Percentiles rank a stretch among this genome's conserved stretches.
Evolutionary conservation across 306 rosid species (phyloP).

Genomic region (Fragaria vesca): DNA sequence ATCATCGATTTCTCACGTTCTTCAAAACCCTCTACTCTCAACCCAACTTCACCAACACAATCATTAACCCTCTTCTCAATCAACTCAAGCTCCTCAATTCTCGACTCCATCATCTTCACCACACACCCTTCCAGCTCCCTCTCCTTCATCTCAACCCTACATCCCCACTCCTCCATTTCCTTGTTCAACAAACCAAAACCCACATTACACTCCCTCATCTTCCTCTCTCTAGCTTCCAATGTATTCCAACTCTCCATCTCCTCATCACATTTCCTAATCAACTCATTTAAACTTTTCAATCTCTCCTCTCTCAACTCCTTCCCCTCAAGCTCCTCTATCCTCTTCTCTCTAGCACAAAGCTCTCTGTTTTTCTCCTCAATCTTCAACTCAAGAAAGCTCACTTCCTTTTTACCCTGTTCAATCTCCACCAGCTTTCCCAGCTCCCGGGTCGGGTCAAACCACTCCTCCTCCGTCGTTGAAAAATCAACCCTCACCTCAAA

Average conservation of each 20-base stretch:
- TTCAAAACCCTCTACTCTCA: not conserved
- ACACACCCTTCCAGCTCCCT: not conserved
- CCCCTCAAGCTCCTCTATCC: conserved; percentile 15
- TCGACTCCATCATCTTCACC: not conserved
- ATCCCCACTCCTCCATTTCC: not conserved
- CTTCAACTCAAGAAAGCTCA: not conserved
- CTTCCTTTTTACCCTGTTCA: not conserved
- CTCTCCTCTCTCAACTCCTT: not conserved
- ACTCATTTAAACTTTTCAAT: not conserved
- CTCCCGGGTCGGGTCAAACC: not conserved
- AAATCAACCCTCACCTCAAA: not conserved
- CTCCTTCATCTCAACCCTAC: conserved; percentile 6
- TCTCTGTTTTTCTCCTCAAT: not conserved
- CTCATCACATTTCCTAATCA: conserved; percentile 27
- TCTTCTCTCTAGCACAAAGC: conserved; percentile 11
- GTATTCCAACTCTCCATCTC: conserved; percentile 23
- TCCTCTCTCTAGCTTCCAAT: conserved; percentile 9
- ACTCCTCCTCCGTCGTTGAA: not conserved
- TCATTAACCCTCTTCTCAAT: not conserved
- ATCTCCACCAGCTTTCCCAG: not conserved
- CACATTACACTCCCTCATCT: not conserved
- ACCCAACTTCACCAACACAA: not conserved
- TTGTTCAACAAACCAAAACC: not conserved
- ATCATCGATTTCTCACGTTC: not conserved
- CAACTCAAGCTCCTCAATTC: not conserved